A percentile compares a stretch with the other conserved stretches of the same genome.
Evolutionary conservation across 805 yeast genomes (phyloP).

Genomic region (Aciculoconidium aculeatum): DNA sequence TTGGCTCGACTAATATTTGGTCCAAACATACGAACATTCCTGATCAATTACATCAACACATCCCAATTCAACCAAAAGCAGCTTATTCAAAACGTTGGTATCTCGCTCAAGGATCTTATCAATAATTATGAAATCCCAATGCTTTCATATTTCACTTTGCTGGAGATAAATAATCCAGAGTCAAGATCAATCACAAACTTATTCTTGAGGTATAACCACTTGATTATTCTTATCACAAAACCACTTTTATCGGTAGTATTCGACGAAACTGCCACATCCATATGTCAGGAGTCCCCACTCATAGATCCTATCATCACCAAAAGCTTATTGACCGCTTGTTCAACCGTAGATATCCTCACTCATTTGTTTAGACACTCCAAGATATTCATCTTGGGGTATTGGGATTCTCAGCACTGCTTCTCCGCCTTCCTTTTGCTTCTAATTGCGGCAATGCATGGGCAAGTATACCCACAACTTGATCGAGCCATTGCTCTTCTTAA

Average conservation of each 20-base stretch:
- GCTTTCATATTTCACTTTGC: slow-evolving; percentile 16
- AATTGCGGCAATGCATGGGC: slow-evolving; percentile 19
- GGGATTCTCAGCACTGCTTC: slow-evolving; percentile 37
- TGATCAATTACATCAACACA: slow-evolving; percentile 36
- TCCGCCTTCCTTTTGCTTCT: slow-evolving; percentile 25
- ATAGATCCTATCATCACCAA: slow-evolving; percentile 23
- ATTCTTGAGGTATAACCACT: slow-evolving; percentile 30
- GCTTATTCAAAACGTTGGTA: slow-evolving; percentile 25
- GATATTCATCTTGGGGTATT: slow-evolving; percentile 30
- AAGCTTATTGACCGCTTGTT: slow-evolving; percentile 23
- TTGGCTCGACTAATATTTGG: slow-evolving; percentile 33
- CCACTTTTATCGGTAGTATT: slow-evolving; percentile 31
- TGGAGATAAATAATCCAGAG: slow-evolving; percentile 14
- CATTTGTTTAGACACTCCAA: slow-evolving; percentile 23
- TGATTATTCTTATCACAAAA: slow-evolving; percentile 25
- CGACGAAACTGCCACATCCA: slow-evolving; percentile 15
- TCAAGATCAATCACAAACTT: slow-evolving; percentile 29
- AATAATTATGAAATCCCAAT: slow-evolving; percentile 27
- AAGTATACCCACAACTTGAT: slow-evolving; percentile 12
- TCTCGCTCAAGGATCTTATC: slow-evolving; percentile 23
- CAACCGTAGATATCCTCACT: slow-evolving; percentile 24
- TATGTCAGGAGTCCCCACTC: slow-evolving; percentile 18
- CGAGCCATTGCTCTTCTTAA: slow-evolving; percentile 27
- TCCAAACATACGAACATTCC: slow-evolving; percentile 34
- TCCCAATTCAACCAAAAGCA: slow-evolving; percentile 32